These are phyloP conservation scores for Debaryomyces fabryi DNA, from an alignment of 1,139 yeast genomes.

Conservation along the genomic window DNA sequence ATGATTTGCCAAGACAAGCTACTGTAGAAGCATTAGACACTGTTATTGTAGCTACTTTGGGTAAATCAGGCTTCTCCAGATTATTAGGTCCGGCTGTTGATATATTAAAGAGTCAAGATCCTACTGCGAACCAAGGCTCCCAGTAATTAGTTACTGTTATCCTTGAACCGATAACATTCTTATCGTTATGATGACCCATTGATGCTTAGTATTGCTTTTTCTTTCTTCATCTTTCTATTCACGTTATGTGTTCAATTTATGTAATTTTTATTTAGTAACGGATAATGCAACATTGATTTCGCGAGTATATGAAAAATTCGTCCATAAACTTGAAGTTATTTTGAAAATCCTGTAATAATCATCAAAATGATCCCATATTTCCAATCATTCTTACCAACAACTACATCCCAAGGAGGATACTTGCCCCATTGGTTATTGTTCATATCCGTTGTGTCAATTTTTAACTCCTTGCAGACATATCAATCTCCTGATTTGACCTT, in stretches of 20 bases:
- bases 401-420: conserved; percentile 10
- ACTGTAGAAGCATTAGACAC: conserved; percentile 78
- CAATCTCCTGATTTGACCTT: conserved; percentile 63
- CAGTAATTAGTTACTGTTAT: not conserved
- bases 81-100: conserved; percentile 89
- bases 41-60: conserved; percentile 87
- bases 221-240: not conserved
- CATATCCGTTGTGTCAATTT: conserved; percentile 84
- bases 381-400: conserved; percentile 6
- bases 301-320: conserved; percentile 1
- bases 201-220: conserved; percentile 1
- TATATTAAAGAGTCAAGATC: conserved; percentile 79
- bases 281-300: conserved; percentile 6
- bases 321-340: not conserved
- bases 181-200: conserved; percentile 5
- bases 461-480: conserved; percentile 91
- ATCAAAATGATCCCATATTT: conserved; percentile 8
- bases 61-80: conserved; percentile 91
- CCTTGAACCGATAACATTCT: not conserved
- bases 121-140: conserved; percentile 42
- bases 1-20: conserved; percentile 93
- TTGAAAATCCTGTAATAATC: not conserved
- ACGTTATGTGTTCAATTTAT: conserved; percentile 2
- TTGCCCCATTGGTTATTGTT: conserved; percentile 53
- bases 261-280: conserved; percentile 5